phyloP scores from a whole-genome alignment of 1,284 basidiomycete genomes.

The Anthracocystis walkeri region DNA sequence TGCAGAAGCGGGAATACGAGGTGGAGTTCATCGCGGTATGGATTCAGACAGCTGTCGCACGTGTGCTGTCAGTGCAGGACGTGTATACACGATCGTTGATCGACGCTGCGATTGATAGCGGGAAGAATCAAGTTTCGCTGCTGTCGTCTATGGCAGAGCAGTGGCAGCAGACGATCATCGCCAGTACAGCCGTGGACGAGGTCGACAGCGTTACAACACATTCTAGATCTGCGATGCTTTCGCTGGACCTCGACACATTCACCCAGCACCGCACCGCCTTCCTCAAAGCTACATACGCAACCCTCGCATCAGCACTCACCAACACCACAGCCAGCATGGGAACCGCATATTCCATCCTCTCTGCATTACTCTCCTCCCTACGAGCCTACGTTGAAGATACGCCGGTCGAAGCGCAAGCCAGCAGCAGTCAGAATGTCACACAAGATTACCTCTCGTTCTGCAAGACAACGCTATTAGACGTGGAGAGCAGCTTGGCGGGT shows the following conservation, averaged over 20 bases:
- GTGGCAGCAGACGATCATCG: conserved; percentile 14
- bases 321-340: conserved; percentile 13
- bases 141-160: conserved; percentile 3
- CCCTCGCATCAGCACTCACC: conserved; percentile 13
- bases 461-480: conserved; percentile 10
- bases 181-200: neutral
- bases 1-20: conserved; percentile 29
- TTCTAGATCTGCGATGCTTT: neutral
- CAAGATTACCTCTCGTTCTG: conserved; percentile 21
- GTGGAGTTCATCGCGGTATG: conserved; percentile 56
- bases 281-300: conserved; percentile 9
- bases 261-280: conserved; percentile 1
- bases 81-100: conserved; percentile 43
- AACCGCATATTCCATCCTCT: conserved; percentile 36
- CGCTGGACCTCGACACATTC: conserved; percentile 27
- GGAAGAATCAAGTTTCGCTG: conserved; percentile 1
- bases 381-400: conserved; percentile 43
- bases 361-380: conserved; percentile 37
- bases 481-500: conserved; percentile 4
- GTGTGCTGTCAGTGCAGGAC: conserved; percentile 50
- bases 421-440: neutral
- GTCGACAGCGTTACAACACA: neutral
- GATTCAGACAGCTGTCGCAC: conserved; percentile 56
- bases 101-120: neutral
- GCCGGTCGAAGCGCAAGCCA: conserved; percentile 6